phyloP scores from a whole-genome alignment of 1,284 basidiomycete species.

The Tetrapyrgos nigripes region DNA sequence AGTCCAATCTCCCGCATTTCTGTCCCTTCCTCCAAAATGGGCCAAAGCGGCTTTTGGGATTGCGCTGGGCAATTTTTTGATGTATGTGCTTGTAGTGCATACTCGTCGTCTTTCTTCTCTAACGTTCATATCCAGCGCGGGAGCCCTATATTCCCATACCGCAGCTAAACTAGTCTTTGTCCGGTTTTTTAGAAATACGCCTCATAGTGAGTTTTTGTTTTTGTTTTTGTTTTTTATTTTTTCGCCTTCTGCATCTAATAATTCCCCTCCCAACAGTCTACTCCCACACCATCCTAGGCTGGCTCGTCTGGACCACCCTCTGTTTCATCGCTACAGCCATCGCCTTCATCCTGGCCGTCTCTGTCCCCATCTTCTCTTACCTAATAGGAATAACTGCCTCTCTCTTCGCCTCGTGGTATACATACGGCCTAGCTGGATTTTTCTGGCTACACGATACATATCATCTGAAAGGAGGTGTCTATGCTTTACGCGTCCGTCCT shows the following conservation, averaged over 20 bases:
- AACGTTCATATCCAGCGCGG: constrained; percentile 38
- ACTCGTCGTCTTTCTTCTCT: not conserved
- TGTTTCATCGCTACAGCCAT: constrained; percentile 50
- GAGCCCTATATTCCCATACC: constrained; percentile 55
- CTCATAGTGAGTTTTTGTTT: constrained; percentile 40
- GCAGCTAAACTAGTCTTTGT: constrained; percentile 69
- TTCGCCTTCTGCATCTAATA: not conserved
- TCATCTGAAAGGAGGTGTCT: constrained; percentile 44
- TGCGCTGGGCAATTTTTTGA: constrained; percentile 54
- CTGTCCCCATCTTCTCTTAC: constrained; percentile 61
- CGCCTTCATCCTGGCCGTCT: constrained; percentile 61
- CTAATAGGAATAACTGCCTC: constrained; percentile 59
- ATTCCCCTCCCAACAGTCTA: constrained; percentile 32
- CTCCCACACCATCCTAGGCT: constrained; percentile 61
- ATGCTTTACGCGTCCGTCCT: constrained; percentile 37
- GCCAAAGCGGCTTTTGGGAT: constrained; percentile 56
- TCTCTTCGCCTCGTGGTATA: constrained; percentile 65
- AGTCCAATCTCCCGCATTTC: constrained; percentile 59
- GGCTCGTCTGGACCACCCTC: constrained; percentile 59
- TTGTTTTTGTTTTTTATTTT: not conserved
- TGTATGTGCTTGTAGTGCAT: constrained; percentile 38
- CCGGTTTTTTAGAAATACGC: constrained; percentile 60
- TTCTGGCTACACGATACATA: constrained; percentile 62
- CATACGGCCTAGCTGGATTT: constrained; percentile 61
- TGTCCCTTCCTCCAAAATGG: constrained; percentile 57